Conservation (phyloP, 1,139 yeast species). For the Lodderomyces orthopsilosis region DNA sequence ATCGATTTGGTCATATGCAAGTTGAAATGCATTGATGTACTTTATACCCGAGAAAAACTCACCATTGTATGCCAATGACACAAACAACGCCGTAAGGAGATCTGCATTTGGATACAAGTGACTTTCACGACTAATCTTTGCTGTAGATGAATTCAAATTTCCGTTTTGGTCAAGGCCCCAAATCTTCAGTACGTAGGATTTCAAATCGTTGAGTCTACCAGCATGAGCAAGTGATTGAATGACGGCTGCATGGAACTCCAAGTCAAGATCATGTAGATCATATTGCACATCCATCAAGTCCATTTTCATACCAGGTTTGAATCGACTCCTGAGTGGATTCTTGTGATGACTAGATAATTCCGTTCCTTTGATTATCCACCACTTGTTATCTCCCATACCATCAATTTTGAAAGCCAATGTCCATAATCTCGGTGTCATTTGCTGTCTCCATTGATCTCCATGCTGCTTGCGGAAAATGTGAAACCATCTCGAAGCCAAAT, state of each 20-base stretch:
- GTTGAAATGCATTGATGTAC: slow-evolving; percentile 37
- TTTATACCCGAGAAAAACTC: slow-evolving; percentile 32
- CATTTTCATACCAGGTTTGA: slow-evolving; percentile 7
- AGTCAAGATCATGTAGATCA: slow-evolving; percentile 12
- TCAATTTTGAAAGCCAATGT: slow-evolving; percentile 30
- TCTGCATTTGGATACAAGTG: slow-evolving; percentile 27
- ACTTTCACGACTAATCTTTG: slow-evolving; percentile 13
- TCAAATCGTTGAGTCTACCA: slow-evolving; percentile 23
- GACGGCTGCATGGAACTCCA: slow-evolving; percentile 26
- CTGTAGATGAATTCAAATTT: slow-evolving; percentile 11
- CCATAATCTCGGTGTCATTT: slow-evolving; percentile 37
- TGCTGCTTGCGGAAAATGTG: slow-evolving; percentile 28
- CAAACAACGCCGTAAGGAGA: slow-evolving; percentile 29
- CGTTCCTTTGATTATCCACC: slow-evolving; percentile 28
- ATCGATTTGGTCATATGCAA: slow-evolving; percentile 24
- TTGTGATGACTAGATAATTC: slow-evolving; percentile 19
- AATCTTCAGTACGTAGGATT: slow-evolving; percentile 25
- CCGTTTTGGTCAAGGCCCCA: slow-evolving; percentile 35
- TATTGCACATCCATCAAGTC: slow-evolving; percentile 5
- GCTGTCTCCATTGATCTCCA: slow-evolving; percentile 14
- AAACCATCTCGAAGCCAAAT: slow-evolving; percentile 43
- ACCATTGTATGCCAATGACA: slow-evolving; percentile 30
- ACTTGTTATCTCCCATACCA: slow-evolving; percentile 32
- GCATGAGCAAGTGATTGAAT: slow-evolving; percentile 36
- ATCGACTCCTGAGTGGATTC: slow-evolving; percentile 15